Conservation (phyloP, 2,329 filamentous ascomycete species). For the Phialemonium atrogriseum region DNA sequence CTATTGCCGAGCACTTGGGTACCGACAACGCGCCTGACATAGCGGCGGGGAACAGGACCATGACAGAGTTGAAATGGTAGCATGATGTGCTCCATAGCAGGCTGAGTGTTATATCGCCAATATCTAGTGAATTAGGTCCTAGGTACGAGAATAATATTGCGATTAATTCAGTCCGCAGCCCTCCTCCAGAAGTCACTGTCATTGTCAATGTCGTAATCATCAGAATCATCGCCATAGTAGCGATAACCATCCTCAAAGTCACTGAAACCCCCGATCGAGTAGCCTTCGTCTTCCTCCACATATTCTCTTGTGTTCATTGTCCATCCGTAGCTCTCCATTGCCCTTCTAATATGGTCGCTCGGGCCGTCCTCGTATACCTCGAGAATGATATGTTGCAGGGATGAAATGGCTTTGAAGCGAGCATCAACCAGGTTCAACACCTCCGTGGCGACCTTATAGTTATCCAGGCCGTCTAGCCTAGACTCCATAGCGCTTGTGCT, state of each 20-base stretch:
- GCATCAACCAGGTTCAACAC: not conserved
- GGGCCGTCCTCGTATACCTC: not conserved
- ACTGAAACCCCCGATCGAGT: not conserved
- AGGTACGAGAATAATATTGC: too few species aligned
- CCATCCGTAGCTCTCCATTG: not conserved
- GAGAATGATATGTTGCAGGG: not conserved
- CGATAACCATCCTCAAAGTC: not conserved
- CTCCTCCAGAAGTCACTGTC: constrained; percentile 1
- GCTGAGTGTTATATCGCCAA: too few species aligned
- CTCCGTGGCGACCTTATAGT: not conserved
- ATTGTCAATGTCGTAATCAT: constrained; percentile 1
- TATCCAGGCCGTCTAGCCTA: not conserved
- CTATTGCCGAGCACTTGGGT: too few species aligned
- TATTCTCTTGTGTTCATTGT: not conserved
- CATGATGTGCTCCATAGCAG: too few species aligned
- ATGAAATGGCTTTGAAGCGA: constrained; percentile 1
- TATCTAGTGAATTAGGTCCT: too few species aligned
- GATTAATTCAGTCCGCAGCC: not conserved
- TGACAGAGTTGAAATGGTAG: too few species aligned
- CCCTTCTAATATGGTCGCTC: not conserved
- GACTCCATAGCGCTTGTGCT: not conserved
- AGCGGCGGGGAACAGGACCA: too few species aligned
- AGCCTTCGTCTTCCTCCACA: not conserved
- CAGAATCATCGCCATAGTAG: constrained; percentile 1
- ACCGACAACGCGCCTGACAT: too few species aligned